phyloP scores from a whole-genome alignment of 2,329 filamentous ascomycete species.

The Fusarium multiceps region DNA sequence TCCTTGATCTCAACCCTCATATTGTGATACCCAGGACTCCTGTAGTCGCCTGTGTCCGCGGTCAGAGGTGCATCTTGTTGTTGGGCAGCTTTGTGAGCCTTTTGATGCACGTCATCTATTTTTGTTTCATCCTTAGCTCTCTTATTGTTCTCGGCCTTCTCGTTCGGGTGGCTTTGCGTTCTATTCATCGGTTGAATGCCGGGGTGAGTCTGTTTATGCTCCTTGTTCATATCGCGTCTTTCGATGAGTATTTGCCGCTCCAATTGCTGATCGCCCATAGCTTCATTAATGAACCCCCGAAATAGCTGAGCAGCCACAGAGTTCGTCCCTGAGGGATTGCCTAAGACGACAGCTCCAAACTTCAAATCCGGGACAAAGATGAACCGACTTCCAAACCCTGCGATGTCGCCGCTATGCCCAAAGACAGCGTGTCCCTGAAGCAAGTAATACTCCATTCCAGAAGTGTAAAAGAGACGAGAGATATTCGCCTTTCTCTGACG shows the following conservation, averaged over 20 bases:
- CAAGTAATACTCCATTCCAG: conserved; percentile 40
- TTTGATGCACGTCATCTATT: background rate
- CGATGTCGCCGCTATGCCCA: conserved; percentile 41
- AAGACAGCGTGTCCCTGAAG: conserved; percentile 41
- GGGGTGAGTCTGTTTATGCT: background rate
- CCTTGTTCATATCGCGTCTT: background rate
- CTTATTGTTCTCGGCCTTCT: background rate
- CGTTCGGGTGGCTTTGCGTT: background rate
- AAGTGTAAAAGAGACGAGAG: conserved; percentile 29
- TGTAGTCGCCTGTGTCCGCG: conserved; percentile 40
- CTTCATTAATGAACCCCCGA: conserved; percentile 38
- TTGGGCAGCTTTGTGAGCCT: background rate
- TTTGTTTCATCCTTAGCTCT: background rate
- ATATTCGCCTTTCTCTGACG: conserved; percentile 19
- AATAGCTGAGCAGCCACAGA: conserved; percentile 32
- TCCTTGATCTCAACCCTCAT: conserved; percentile 38
- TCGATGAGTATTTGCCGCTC: background rate
- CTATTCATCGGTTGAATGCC: background rate
- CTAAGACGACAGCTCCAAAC: conserved; percentile 44
- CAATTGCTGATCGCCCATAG: background rate
- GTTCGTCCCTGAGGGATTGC: conserved; percentile 38
- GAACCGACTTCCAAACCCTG: conserved; percentile 44
- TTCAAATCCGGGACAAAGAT: conserved; percentile 45
- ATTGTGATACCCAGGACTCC: conserved; percentile 44
- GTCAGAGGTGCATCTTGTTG: conserved; percentile 15